Base-by-base conservation (phyloP, 495 filamentous ascomycete genomes). In the Geoglossum glabrum region DNA sequence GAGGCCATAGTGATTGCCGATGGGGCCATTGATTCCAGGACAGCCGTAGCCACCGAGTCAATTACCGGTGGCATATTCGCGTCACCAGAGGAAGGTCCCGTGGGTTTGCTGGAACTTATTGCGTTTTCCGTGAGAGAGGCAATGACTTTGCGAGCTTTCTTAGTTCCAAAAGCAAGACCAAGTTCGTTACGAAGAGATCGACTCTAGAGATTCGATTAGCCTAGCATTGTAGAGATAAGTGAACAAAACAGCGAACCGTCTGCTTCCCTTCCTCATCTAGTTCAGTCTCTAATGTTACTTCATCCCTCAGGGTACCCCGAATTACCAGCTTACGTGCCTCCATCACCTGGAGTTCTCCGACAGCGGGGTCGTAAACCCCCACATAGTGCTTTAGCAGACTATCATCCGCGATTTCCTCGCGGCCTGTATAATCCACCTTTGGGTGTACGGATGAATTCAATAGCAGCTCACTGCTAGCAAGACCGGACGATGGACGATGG, bases 151-250 rank as follows among this genome's bases (percentile, higher is more conserved):
- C 85, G 84, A 1, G 93, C 81, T 71, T 93, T 93, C 72, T 87
- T 93, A 34, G 88, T 95, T 61, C 92, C 93, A 71, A 98, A 98
- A 52, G 83, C 81, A 64, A 87, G 79, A 60, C 88, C 92, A 5
- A 98, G 82, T 36, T 80, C 78, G 47, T 78, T 82, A 60, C 79
- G 79, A 51, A 63, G 61, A 76, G 63, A 76, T 71, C 63, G 77
- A 73, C 43, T 73, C 68, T 77, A 75, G 79, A 27, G 11, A n/a
- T 26, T 30, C 26, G 13, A 11, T 58, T 31, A 52, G 49, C 49
- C 27, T n/a, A 9, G 21, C 4, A 50, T 15, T 28, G 4, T 26
- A 33, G 25, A 54, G n/a, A 38, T 27, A 25, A 15, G 1, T 19
- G 17, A 31, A 25, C 49, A 3, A 45, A 57, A 31, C 51, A 46